These are phyloP conservation scores for Choiromyces venosus DNA, from an alignment of 495 filamentous ascomycete genomes.

Conservation along the genomic window DNA sequence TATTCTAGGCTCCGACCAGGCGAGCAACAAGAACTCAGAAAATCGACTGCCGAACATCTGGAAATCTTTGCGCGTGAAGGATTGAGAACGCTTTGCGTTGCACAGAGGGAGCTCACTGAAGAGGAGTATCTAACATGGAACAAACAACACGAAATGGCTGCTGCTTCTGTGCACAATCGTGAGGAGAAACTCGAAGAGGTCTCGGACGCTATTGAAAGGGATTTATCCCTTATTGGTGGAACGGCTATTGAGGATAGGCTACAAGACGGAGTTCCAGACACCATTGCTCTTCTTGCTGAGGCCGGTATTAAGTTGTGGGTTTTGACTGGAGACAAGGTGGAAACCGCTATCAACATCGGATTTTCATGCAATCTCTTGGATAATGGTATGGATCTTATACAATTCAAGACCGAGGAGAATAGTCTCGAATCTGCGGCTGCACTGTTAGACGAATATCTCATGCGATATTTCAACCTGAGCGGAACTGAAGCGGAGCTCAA, in stretches of 20 bases:
- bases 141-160: conserved; percentile 78
- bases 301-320: conserved; percentile 99
- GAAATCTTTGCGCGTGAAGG: conserved; percentile 97
- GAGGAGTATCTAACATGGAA: conserved; percentile 83
- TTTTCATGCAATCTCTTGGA: conserved; percentile 97
- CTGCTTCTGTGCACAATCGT: conserved; percentile 73
- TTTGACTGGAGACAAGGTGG: conserved; percentile 95
- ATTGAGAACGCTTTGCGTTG: conserved; percentile 89
- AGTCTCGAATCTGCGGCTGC: conserved; percentile 57
- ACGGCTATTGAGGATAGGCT: conserved; percentile 97
- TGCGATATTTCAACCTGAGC: conserved; percentile 64
- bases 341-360: conserved; percentile 99
- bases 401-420: conserved; percentile 78
- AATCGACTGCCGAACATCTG: conserved; percentile 81
- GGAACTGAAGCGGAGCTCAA: conserved; percentile 83
- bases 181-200: conserved; percentile 92
- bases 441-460: conserved; percentile 67
- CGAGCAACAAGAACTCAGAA: conserved; percentile 76
- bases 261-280: conserved; percentile 95
- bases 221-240: conserved; percentile 83
- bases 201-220: conserved; percentile 82
- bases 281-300: conserved; percentile 83
- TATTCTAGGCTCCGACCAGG: conserved; percentile 84
- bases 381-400: conserved; percentile 95
- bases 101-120: conserved; percentile 75